Percentiles rank a stretch among this genome's conserved stretches.
Conservation (phyloP, 1,284 basidiomycete species). For the Ustilago sp. region DNA sequence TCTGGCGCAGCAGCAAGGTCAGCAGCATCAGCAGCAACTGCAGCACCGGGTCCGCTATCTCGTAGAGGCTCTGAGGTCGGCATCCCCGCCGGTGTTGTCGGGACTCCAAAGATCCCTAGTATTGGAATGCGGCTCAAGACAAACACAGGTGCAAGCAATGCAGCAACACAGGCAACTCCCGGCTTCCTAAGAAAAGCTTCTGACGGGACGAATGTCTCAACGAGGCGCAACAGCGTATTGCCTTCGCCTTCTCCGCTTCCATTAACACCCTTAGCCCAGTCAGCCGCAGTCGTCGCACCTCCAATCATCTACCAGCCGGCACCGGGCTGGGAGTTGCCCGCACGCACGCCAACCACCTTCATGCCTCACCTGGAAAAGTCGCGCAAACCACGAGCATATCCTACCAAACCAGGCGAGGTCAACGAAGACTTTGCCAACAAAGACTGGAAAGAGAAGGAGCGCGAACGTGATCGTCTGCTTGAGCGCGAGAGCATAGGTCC, state of each 20-base stretch:
- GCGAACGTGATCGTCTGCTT: conserved; percentile 56
- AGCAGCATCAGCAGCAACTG: conserved; percentile 7
- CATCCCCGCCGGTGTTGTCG: conserved; percentile 9
- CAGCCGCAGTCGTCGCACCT: conserved; percentile 5
- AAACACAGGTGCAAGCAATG: conserved; percentile 32
- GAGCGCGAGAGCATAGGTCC: conserved; percentile 52
- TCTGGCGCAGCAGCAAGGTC: conserved; percentile 21
- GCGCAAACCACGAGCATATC: conserved; percentile 51
- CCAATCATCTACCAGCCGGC: conserved; percentile 41
- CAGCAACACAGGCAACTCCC: conserved; percentile 31
- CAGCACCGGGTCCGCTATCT: conserved; percentile 12
- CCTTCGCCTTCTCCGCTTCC: conserved; percentile 48
- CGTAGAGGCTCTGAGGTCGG: conserved; percentile 31
- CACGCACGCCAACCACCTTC: conserved; percentile 52
- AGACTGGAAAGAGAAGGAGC: conserved; percentile 65
- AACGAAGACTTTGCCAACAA: conserved; percentile 62
- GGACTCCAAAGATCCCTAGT: conserved; percentile 30
- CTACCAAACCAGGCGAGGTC: conserved; percentile 63
- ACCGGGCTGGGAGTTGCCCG: conserved; percentile 59
- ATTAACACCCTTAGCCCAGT: conserved; percentile 33
- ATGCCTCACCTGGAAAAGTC: conserved; percentile 53
- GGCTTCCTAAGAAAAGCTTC: conserved; percentile 44
- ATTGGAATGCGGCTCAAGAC: conserved; percentile 59
- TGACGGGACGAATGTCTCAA: conserved; percentile 32
- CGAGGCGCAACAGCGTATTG: conserved; percentile 48